Conservation (phyloP, 2,329 filamentous ascomycete genomes). For the Cytospora piceae region DNA sequence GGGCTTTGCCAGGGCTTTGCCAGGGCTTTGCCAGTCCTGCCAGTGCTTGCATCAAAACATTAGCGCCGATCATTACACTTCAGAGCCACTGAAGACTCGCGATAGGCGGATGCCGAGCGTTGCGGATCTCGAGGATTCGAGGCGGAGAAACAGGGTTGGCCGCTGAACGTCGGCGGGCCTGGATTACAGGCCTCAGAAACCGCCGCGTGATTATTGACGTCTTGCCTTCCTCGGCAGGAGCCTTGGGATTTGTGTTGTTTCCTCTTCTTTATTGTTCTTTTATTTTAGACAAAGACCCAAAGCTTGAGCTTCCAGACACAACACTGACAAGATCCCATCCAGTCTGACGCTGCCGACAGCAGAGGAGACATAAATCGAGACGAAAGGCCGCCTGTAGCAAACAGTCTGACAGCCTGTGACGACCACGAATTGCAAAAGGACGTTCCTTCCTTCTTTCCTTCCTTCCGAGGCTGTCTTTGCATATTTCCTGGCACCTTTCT, state of each 20-base stretch:
- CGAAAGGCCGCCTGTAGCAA: not conserved
- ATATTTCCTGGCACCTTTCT: not conserved
- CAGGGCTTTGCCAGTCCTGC: too few relatives aligned
- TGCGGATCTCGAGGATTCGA: not conserved
- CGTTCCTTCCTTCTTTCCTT: not conserved
- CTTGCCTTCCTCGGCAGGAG: not conserved
- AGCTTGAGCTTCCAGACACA: not conserved
- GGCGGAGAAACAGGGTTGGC: not conserved
- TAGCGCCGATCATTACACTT: not conserved
- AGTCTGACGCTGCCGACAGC: not conserved
- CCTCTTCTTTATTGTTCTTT: not conserved
- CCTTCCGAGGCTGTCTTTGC: not conserved
- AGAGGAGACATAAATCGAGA: not conserved
- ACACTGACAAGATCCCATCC: not conserved
- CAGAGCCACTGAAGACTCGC: not conserved
- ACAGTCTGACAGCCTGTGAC: not conserved
- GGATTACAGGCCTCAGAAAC: not conserved
- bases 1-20: not conserved
- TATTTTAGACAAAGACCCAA: not conserved
- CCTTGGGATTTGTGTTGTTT: not conserved
- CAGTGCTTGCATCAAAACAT: not conserved
- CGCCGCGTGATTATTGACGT: not conserved
- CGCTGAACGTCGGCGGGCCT: not conserved
- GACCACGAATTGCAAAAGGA: not conserved
- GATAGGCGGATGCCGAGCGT: conserved; percentile 9